phyloP scores from a whole-genome alignment of 1,139 yeast genomes.

The Suhomyces atakaporum region DNA sequence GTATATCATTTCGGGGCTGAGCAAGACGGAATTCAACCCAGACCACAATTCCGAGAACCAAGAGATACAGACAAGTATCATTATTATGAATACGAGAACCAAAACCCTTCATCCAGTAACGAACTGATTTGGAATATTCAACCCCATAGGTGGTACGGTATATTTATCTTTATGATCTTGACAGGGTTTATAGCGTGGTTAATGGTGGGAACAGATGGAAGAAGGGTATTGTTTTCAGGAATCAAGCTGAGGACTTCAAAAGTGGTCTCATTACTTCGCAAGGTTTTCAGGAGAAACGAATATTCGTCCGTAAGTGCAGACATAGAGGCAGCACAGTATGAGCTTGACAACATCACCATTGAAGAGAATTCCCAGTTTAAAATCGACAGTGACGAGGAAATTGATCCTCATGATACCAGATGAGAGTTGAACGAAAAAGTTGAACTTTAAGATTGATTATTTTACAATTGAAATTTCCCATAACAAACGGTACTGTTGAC shows the following conservation, averaged over 20 bases:
- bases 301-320: constrained; percentile 3
- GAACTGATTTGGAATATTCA: constrained; percentile 44
- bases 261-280: not conserved
- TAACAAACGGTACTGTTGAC: constrained; percentile 76
- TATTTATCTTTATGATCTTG: constrained; percentile 48
- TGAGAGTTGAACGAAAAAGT: too few species aligned
- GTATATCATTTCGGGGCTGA: constrained; percentile 57
- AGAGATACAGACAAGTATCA: constrained; percentile 25
- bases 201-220: constrained; percentile 45
- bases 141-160: constrained; percentile 60
- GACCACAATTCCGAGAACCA: constrained; percentile 45
- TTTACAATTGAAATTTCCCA: constrained; percentile 27
- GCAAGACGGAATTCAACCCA: constrained; percentile 38
- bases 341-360: constrained; percentile 10
- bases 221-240: constrained; percentile 16
- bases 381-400: constrained; percentile 21
- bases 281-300: not conserved
- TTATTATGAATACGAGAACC: constrained; percentile 33
- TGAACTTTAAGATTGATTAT: constrained; percentile 10
- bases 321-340: constrained; percentile 9
- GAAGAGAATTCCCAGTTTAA: constrained; percentile 15
- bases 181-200: constrained; percentile 47
- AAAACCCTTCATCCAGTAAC: constrained; percentile 26
- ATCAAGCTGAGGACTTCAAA: constrained; percentile 1
- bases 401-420: not conserved